Percentiles rank a stretch among this genome's conserved stretches.
phyloP scores from a whole-genome alignment of 2,329 filamentous ascomycete species.

The Metarhizium sp. region DNA sequence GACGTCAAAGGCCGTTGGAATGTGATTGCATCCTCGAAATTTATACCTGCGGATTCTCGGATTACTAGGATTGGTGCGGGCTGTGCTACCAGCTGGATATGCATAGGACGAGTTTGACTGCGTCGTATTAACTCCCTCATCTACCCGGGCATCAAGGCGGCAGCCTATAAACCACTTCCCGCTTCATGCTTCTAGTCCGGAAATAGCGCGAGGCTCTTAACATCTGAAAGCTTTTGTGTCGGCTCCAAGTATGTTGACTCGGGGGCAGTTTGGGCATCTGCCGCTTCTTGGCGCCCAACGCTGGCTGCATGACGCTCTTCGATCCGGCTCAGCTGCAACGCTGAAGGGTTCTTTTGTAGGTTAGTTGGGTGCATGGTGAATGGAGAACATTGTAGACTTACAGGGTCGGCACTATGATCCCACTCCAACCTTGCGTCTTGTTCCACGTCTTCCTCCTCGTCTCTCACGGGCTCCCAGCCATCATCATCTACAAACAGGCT shows the following conservation, averaged over 20 bases:
- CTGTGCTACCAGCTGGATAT: conserved; percentile 82
- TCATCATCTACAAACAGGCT: conserved; percentile 71
- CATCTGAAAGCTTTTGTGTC: conserved; percentile 65
- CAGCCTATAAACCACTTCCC: neutral
- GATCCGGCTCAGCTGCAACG: conserved; percentile 32
- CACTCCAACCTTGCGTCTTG: conserved; percentile 62
- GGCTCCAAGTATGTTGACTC: conserved; percentile 45
- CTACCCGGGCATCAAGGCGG: neutral
- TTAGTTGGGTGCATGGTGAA: conserved; percentile 16
- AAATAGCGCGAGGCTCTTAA: conserved; percentile 37
- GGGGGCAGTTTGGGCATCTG: conserved; percentile 14
- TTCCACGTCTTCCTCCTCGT: conserved; percentile 52
- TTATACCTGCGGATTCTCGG: conserved; percentile 38
- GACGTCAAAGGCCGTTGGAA: conserved; percentile 64
- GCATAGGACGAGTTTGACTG: conserved; percentile 23
- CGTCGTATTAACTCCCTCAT: neutral
- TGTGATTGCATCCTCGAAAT: conserved; percentile 49
- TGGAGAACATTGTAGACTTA: conserved; percentile 26
- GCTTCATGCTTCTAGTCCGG: conserved; percentile 18
- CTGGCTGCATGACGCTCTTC: conserved; percentile 15
- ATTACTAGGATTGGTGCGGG: conserved; percentile 66
- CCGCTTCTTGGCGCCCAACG: conserved; percentile 11
- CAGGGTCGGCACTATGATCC: conserved; percentile 59
- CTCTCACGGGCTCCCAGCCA: conserved; percentile 60
- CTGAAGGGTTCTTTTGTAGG: conserved; percentile 30